Conservation (phyloP, 2,329 filamentous ascomycete genomes). For the Microdochium trichocladiopsis region DNA sequence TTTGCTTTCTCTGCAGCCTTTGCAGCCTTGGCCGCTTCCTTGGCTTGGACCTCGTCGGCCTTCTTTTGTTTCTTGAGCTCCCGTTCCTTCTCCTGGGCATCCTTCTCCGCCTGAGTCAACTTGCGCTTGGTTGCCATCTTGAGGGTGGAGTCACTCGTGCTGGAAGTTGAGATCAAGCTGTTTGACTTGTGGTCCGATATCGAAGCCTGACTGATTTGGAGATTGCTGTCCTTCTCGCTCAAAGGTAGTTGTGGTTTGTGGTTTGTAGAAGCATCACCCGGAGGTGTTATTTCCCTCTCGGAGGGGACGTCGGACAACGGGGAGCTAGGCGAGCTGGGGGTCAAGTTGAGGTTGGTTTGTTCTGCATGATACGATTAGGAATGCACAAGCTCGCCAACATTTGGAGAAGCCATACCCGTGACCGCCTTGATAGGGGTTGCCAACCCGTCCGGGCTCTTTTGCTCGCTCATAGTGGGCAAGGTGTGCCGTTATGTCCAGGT, state of each 20-base stretch:
- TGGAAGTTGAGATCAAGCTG: slow-evolving; percentile 12
- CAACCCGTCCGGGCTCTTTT: background rate
- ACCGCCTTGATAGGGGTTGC: background rate
- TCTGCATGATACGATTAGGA: background rate
- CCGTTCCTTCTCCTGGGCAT: slow-evolving; percentile 28
- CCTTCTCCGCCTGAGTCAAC: slow-evolving; percentile 19
- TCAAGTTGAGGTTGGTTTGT: background rate
- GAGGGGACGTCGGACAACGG: background rate
- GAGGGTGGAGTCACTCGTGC: slow-evolving; percentile 25
- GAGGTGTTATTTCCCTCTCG: background rate
- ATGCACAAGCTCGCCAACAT: background rate
- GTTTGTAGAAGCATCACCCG: background rate
- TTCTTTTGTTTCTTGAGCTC: slow-evolving; percentile 41
- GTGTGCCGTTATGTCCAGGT: background rate
- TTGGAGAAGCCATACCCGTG: background rate
- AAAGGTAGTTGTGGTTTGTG: background rate
- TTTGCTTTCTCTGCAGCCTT: slow-evolving; percentile 41
- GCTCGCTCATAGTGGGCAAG: background rate
- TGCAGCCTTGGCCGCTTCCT: slow-evolving; percentile 20
- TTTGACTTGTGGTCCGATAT: slow-evolving; percentile 21
- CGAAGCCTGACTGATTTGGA: background rate
- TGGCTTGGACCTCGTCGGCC: slow-evolving; percentile 32
- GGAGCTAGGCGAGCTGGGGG: background rate
- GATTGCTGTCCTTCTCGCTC: background rate
- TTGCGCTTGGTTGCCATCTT: slow-evolving; percentile 16